A percentile compares a stretch with the other conserved stretches of the same genome.
Evolutionary conservation across 192 early-diverging fungal species (phyloP).

Genomic region (Nowakowskiella sp.): DNA sequence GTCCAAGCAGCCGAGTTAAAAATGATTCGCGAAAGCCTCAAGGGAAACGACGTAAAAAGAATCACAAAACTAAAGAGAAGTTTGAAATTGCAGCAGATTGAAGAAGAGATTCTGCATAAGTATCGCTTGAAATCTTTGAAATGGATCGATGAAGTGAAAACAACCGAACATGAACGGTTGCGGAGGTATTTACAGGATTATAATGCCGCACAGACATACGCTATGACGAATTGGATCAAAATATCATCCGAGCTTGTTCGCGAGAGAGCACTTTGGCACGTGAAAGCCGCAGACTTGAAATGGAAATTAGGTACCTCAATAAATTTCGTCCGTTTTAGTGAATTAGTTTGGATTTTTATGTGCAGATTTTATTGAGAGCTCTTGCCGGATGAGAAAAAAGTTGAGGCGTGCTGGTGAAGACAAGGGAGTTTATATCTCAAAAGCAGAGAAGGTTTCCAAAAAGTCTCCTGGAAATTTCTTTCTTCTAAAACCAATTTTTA

Average conservation of each 20-base stretch:
- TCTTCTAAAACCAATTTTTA: constrained; percentile 11
- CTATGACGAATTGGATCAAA: constrained; percentile 53
- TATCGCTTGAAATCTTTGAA: constrained; percentile 42
- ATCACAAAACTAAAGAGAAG: constrained; percentile 45
- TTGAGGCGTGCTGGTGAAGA: constrained; percentile 29
- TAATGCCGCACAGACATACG: constrained; percentile 46
- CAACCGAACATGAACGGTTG: constrained; percentile 47
- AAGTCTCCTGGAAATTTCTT: constrained; percentile 2
- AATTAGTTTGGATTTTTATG: not conserved
- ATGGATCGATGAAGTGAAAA: constrained; percentile 51
- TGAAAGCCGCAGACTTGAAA: constrained; percentile 22
- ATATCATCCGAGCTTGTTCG: constrained; percentile 41
- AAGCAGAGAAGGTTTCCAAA: constrained; percentile 23
- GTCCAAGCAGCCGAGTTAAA: constrained; percentile 44
- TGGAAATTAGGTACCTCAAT: constrained; percentile 41
- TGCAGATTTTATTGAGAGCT: constrained; percentile 32
- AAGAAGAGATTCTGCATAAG: constrained; percentile 40
- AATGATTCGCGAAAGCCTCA: constrained; percentile 34
- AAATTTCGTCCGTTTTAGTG: not conserved
- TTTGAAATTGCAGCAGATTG: constrained; percentile 27
- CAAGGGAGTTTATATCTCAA: constrained; percentile 25
- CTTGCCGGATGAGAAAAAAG: constrained; percentile 45
- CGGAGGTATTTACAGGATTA: constrained; percentile 52
- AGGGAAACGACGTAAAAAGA: constrained; percentile 34
- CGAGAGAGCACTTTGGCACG: constrained; percentile 58